Percentiles rank a stretch among this genome's conserved stretches.
Evolutionary conservation across 306 rosid genomes (phyloP).

Genomic region (Nissolia schottii): DNA sequence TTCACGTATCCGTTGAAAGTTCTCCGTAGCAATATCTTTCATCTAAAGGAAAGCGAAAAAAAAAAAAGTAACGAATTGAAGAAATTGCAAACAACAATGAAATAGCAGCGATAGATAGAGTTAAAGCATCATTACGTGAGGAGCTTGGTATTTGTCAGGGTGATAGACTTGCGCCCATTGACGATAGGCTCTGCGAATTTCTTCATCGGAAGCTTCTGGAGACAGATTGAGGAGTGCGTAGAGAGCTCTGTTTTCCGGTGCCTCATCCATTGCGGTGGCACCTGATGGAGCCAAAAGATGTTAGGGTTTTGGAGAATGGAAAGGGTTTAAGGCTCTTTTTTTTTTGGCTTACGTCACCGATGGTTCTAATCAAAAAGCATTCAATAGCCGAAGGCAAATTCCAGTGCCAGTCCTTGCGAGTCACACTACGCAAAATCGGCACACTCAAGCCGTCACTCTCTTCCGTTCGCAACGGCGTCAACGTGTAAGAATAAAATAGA

Average conservation of each 20-base stretch:
- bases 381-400: background rate
- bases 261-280: slow-evolving; percentile 45
- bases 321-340: slow-evolving; percentile 31
- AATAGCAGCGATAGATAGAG: background rate
- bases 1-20: slow-evolving; percentile 84
- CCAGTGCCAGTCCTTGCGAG: background rate
- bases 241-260: slow-evolving; percentile 64
- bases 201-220: slow-evolving; percentile 94
- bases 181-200: slow-evolving; percentile 91
- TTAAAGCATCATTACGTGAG: slow-evolving; percentile 53
- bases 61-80: slow-evolving; percentile 1
- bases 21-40: slow-evolving; percentile 86
- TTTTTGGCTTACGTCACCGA: slow-evolving; percentile 25
- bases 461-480: background rate
- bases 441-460: background rate
- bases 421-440: background rate
- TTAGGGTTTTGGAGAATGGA: slow-evolving; percentile 46
- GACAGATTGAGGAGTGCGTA: slow-evolving; percentile 83
- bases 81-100: background rate
- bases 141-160: slow-evolving; percentile 89
- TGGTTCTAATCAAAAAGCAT: slow-evolving; percentile 2
- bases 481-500: background rate
- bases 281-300: background rate
- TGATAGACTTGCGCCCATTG: slow-evolving; percentile 98
- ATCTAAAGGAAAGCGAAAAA: slow-evolving; percentile 44